These are phyloP conservation scores for Suhomyces chickasaworum DNA, from an alignment of 1,139 yeast species.

Conservation along the genomic window DNA sequence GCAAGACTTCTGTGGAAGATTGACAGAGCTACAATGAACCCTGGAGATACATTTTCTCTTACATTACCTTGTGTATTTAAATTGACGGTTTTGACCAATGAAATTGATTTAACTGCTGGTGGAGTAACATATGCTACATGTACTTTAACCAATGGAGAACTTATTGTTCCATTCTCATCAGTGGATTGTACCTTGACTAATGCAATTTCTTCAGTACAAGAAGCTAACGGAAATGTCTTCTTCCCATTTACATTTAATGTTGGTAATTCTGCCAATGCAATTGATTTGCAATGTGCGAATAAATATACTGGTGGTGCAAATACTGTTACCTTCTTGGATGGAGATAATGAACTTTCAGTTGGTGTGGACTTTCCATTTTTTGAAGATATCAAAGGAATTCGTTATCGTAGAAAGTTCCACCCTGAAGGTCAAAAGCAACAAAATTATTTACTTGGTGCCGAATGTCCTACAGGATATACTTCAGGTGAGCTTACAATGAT, in stretches of 20 bases:
- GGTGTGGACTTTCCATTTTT: constrained; percentile 19
- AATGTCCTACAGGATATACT: constrained; percentile 28
- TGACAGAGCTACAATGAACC: constrained; percentile 19
- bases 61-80: constrained; percentile 35
- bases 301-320: constrained; percentile 28
- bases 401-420: constrained; percentile 6
- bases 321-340: constrained; percentile 32
- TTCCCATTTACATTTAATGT: constrained; percentile 32
- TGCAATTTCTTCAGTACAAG: constrained; percentile 16
- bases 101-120: constrained; percentile 23
- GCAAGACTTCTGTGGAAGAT: constrained; percentile 31
- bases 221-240: constrained; percentile 25
- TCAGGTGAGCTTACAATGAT: constrained; percentile 29
- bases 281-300: constrained; percentile 25
- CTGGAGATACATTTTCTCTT: constrained; percentile 38
- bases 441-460: constrained; percentile 22
- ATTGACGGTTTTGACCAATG: constrained; percentile 22
- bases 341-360: constrained; percentile 23
- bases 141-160: constrained; percentile 25
- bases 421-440: constrained; percentile 21
- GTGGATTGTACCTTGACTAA: constrained; percentile 28
- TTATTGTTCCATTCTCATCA: constrained; percentile 26
- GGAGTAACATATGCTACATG: constrained; percentile 31
- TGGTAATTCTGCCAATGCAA: constrained; percentile 25
- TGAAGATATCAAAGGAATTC: constrained; percentile 3